Evolutionary conservation across 2,329 filamentous ascomycete species (phyloP).

Genomic region (Penicillium sp.): DNA sequence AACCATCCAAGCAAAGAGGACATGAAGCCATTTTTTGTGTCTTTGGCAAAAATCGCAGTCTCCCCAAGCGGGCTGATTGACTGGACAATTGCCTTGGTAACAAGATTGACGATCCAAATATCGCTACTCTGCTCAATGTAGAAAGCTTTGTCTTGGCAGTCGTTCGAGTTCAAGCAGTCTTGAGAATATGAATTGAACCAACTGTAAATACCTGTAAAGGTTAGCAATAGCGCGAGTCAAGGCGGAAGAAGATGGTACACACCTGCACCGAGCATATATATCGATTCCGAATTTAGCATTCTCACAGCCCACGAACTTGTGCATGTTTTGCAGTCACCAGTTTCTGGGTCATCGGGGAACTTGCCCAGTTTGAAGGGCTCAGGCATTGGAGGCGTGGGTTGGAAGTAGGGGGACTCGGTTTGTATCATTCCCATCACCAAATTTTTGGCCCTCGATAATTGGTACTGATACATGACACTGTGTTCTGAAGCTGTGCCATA

Average conservation of each 20-base stretch:
- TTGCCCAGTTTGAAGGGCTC: neutral
- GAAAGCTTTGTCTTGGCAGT: constrained; percentile 44
- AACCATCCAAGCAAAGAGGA: neutral
- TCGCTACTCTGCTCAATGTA: constrained; percentile 11
- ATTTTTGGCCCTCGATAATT: constrained; percentile 49
- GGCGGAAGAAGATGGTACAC: too few species aligned
- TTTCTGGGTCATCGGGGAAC: neutral
- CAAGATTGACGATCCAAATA: constrained; percentile 19
- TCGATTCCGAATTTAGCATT: neutral
- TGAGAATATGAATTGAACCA: constrained; percentile 59
- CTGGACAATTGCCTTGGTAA: constrained; percentile 18
- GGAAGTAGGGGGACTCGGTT: constrained; percentile 52
- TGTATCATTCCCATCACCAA: constrained; percentile 47
- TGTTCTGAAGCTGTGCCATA: constrained; percentile 53
- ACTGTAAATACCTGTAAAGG: constrained; percentile 48
- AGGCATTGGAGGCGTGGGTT: neutral
- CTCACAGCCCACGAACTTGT: neutral
- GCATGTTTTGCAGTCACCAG: neutral
- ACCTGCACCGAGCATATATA: constrained; percentile 37
- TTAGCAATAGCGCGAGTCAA: too few species aligned
- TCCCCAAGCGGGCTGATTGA: constrained; percentile 17
- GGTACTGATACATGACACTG: constrained; percentile 54
- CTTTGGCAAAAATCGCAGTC: constrained; percentile 2
- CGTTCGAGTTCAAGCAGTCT: constrained; percentile 44
- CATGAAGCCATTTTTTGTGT: constrained; percentile 11